Evolutionary conservation across 768 basidiomycete species (phyloP).

Genomic region (Pisolithus albus): DNA sequence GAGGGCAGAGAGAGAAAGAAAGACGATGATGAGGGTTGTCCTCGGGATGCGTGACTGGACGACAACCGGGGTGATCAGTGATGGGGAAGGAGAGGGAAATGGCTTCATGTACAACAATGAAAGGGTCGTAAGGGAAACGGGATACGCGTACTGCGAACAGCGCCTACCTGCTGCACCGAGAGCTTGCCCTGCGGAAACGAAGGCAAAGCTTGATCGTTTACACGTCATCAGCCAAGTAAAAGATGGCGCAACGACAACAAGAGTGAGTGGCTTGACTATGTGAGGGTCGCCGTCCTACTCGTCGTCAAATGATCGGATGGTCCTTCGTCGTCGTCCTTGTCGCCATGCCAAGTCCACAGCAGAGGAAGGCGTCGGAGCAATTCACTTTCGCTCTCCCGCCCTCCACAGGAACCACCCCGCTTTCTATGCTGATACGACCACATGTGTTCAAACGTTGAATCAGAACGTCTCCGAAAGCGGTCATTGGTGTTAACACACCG

Average conservation of each 20-base stretch:
- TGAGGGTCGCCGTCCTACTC: conserved; percentile 6
- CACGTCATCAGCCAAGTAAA: too few relatives aligned
- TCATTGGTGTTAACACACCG: conserved; percentile 78
- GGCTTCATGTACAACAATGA: conserved; percentile 51
- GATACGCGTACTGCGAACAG: conserved; percentile 56
- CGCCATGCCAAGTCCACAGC: conserved; percentile 13
- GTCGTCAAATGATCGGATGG: background rate
- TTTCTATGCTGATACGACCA: conserved; percentile 52
- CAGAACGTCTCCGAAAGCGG: conserved; percentile 73
- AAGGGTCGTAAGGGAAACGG: conserved; percentile 51
- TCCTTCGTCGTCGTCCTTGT: conserved; percentile 25
- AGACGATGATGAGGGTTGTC: conserved; percentile 61
- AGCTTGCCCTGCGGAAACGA: too few relatives aligned
- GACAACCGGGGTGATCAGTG: conserved; percentile 73
- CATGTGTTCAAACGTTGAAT: conserved; percentile 58
- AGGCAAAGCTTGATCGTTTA: too few relatives aligned
- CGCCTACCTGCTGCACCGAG: conserved; percentile 22
- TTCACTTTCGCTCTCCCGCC: conserved; percentile 3
- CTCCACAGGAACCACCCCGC: conserved; percentile 30
- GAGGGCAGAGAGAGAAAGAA: conserved; percentile 63
- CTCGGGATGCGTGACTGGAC: conserved; percentile 69
- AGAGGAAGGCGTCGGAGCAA: conserved; percentile 23
- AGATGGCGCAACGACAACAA: too few relatives aligned
- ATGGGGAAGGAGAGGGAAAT: conserved; percentile 35
- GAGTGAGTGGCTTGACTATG: too few relatives aligned